Conservation (phyloP, 306 rosid species). For the Casuarina equisetifolia region DNA sequence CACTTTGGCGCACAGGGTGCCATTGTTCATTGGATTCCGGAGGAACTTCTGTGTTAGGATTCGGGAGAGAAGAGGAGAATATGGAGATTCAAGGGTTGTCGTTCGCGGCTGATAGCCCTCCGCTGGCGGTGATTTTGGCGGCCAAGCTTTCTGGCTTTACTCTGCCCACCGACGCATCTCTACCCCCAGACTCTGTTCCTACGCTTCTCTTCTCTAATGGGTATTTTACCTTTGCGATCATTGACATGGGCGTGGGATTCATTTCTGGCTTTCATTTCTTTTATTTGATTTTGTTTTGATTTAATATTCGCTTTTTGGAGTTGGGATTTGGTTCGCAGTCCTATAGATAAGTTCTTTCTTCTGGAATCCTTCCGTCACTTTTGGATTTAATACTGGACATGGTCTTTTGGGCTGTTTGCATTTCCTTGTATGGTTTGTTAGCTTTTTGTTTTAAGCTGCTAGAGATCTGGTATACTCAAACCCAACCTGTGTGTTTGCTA, state of each 20-base stretch:
- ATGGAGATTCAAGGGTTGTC: conserved; percentile 55
- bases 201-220: conserved; percentile 56
- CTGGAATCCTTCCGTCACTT: background rate
- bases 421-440: background rate
- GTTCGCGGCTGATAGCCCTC: conserved; percentile 63
- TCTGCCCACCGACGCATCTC: conserved; percentile 48
- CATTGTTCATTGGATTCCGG: too few relatives aligned
- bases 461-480: background rate
- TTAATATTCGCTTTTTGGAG: background rate
- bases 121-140: conserved; percentile 67
- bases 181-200: conserved; percentile 55
- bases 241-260: background rate
- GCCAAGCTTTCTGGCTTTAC: conserved; percentile 61
- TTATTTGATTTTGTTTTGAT: background rate
- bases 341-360: background rate
- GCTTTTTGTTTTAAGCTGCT: background rate
- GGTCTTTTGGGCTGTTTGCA: background rate
- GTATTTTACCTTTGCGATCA: conserved; percentile 33
- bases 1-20: too few relatives aligned
- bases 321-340: background rate
- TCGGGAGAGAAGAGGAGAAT: background rate
- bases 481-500: conserved; percentile 23
- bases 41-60: too few relatives aligned
- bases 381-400: background rate
- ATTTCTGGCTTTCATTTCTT: background rate